Evolutionary conservation across 768 basidiomycete genomes (phyloP), one percentile per base, ranked within the genome.

Genomic region (Lactifluus rugatus): DNA sequence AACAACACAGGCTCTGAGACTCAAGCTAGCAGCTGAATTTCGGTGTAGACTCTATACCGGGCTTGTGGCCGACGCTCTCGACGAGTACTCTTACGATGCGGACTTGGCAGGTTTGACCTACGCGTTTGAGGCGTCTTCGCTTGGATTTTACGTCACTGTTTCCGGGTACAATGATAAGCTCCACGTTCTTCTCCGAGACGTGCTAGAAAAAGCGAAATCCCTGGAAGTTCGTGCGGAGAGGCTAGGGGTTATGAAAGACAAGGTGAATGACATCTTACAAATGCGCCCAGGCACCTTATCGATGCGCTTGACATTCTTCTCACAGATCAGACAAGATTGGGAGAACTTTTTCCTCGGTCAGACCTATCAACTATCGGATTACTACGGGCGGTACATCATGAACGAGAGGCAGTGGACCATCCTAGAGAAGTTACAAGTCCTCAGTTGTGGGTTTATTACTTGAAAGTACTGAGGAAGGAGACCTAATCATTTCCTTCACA

Each of bases 151-250:
- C 42, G 70, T 96, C 46, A 74, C 77, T 2, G 74, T 91, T 54
- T 79, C 76, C 47, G 96, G 96, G 6, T 98, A 96, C 73, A 94
- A 93, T 67, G 93, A 98, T 72, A 97, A 95, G 71, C 75, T 91
- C 62, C 73, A 81, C 7, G 81, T 87, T 2, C 78, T 98, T 39
- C 78, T 84, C 6, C 73, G 84, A 65, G 78, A 84, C 60, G 80
- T 97, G 52, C 68, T 94, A 45, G 80, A 84, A 60, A 83, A 81
- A 63, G 74, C 86, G 61, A 85, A 80, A 68, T 73, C 72, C 25
- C 73, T 93, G 49, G 73, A 78, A 63, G 75, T 94, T 28, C 76
- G 82, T 64, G 73, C 79, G n/a, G 81, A 87, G 56, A 76, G 94
- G 54, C 79, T 97, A 58, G 79, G 76, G 44, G 81, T 96, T 31